phyloP scores from a whole-genome alignment of 2,329 filamentous ascomycete species.

The Coniosporium tulheliwenetii region DNA sequence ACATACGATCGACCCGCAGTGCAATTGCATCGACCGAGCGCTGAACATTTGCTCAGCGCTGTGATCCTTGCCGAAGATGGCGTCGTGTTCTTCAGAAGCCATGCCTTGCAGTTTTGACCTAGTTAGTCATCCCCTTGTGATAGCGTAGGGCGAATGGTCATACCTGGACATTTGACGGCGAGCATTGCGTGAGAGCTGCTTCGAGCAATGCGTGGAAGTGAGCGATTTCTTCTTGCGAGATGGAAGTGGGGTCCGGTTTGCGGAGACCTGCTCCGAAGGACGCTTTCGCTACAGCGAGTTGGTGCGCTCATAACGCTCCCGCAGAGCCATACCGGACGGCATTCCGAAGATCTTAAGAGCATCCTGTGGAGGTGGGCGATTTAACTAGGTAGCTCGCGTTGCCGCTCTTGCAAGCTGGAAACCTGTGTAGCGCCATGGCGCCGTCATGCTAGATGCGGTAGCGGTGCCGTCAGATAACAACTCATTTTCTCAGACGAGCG shows the following conservation, averaged over 20 bases:
- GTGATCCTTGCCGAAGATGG: constrained; percentile 49
- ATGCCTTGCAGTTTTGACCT: constrained; percentile 70
- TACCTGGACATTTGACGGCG: constrained; percentile 77
- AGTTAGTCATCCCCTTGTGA: constrained; percentile 14
- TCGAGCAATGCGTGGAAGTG: constrained; percentile 52
- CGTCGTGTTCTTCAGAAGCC: constrained; percentile 60
- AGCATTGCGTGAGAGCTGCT: constrained; percentile 53
- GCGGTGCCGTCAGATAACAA: too few relatives aligned
- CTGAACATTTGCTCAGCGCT: constrained; percentile 54
- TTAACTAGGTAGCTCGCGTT: too few relatives aligned
- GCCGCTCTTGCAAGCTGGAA: too few relatives aligned
- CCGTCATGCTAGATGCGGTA: too few relatives aligned
- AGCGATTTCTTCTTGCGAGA: constrained; percentile 53
- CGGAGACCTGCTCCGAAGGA: constrained; percentile 61
- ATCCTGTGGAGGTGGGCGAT: too few relatives aligned
- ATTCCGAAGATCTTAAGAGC: too few relatives aligned
- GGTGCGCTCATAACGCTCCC: constrained; percentile 28
- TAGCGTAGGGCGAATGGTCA: constrained; percentile 28
- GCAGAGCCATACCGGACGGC: too few relatives aligned
- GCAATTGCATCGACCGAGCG: too few relatives aligned
- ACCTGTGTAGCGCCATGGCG: too few relatives aligned
- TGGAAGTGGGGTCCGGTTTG: constrained; percentile 55
- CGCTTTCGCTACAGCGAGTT: constrained; percentile 64
- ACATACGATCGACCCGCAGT: too few relatives aligned
- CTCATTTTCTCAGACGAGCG: too few relatives aligned